These are phyloP conservation scores for Hypoxylon lenormandii DNA, from an alignment of 495 filamentous ascomycete species.

Conservation along the genomic window DNA sequence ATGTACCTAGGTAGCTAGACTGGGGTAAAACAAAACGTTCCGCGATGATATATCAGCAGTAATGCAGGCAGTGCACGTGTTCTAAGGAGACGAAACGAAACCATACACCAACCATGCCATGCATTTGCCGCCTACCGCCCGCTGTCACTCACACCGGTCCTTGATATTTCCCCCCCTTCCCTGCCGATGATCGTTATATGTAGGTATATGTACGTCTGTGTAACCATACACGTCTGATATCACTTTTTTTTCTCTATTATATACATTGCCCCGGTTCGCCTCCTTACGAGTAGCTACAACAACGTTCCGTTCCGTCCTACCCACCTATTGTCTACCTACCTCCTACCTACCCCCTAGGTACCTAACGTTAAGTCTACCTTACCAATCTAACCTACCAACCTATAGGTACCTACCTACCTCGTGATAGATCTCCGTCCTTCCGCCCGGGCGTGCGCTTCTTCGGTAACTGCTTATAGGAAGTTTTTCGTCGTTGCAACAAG, in stretches of 20 bases:
- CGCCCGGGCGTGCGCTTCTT: conserved; percentile 18
- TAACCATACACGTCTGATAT: conserved; percentile 14
- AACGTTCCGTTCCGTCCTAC: conserved; percentile 12
- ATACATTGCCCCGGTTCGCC: background rate
- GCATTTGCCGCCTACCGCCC: conserved; percentile 35
- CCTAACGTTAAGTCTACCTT: too few species aligned
- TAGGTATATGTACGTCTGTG: conserved; percentile 18
- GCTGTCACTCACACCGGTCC: conserved; percentile 37
- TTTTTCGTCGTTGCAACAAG: conserved; percentile 7
- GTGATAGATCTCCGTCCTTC: conserved; percentile 19
- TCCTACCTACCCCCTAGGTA: too few species aligned
- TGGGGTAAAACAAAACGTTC: background rate
- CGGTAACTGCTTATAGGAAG: conserved; percentile 29
- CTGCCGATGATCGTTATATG: conserved; percentile 8
- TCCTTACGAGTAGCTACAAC: background rate
- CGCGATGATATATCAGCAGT: conserved; percentile 20
- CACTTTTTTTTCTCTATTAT: too few species aligned
- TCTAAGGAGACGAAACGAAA: conserved; percentile 20
- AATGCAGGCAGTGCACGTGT: conserved; percentile 10
- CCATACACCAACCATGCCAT: background rate
- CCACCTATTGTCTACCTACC: conserved; percentile 15
- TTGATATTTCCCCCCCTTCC: conserved; percentile 5
- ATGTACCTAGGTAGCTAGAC: background rate
- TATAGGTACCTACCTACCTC: conserved; percentile 24
- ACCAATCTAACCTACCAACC: conserved; percentile 3